Conservation (phyloP, 352 stramenopile genomes). For the Globisporangium spinosum region DNA sequence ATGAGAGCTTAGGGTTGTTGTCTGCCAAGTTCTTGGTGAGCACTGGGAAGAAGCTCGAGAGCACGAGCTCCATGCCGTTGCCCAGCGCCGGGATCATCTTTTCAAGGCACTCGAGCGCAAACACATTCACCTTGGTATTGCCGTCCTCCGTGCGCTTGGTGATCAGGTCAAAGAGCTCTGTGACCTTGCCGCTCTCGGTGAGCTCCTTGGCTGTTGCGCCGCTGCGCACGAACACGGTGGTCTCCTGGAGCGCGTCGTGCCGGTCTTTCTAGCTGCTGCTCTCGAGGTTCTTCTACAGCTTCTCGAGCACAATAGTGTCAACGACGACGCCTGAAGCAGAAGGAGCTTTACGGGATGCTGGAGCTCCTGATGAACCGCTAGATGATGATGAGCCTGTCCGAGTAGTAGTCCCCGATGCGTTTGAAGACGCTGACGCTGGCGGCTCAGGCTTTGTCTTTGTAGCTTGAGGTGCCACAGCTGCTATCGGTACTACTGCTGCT, state of each 20-base stretch:
- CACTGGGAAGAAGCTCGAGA: constrained; percentile 47
- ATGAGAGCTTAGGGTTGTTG: constrained; percentile 47
- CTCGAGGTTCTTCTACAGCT: constrained; percentile 47
- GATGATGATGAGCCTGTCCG: background rate
- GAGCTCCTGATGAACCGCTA: background rate
- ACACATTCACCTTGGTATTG: constrained; percentile 68
- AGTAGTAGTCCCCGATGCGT: background rate
- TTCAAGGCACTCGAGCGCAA: constrained; percentile 56
- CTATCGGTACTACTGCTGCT: background rate
- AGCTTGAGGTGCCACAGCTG: background rate
- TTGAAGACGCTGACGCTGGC: background rate
- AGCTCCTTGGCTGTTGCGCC: constrained; percentile 15
- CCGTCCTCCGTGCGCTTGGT: constrained; percentile 71
- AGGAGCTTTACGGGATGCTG: background rate
- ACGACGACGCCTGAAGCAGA: constrained; percentile 11
- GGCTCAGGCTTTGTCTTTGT: background rate
- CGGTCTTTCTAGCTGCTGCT: constrained; percentile 82
- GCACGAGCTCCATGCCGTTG: constrained; percentile 52
- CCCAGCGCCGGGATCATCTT: constrained; percentile 46
- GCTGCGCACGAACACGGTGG: constrained; percentile 32
- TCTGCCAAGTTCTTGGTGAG: constrained; percentile 56
- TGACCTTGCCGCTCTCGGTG: constrained; percentile 41
- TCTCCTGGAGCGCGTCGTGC: constrained; percentile 51
- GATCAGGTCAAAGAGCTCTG: constrained; percentile 62
- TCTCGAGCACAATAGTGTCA: constrained; percentile 36